These are phyloP conservation scores for Hsuehochloa calcarea DNA, from an alignment of 176 grass and related monocot genomes.

Conservation along the genomic window DNA sequence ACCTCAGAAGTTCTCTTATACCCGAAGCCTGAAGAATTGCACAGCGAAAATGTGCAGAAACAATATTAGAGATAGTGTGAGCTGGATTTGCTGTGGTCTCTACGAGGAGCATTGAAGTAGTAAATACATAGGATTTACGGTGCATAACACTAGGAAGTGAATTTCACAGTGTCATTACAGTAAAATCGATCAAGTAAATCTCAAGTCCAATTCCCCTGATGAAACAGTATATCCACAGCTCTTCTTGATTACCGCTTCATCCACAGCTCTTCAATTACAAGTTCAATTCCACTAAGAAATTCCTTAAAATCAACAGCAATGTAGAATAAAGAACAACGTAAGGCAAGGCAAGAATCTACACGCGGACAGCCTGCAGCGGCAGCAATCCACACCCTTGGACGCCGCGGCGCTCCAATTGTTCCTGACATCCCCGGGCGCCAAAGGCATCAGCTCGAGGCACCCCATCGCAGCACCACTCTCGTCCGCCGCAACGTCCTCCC, in stretches of 20 bases:
- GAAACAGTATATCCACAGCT: neutral
- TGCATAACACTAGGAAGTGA: neutral
- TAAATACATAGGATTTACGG: neutral
- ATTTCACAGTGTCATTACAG: too few species aligned
- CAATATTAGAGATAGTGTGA: neutral
- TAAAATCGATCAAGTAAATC: too few species aligned
- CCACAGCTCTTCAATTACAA: neutral
- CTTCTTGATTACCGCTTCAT: neutral
- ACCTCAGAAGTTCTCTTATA: neutral
- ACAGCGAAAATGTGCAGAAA: neutral
- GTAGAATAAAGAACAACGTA: neutral
- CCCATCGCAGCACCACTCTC: neutral
- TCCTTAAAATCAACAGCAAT: neutral
- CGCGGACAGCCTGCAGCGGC: neutral
- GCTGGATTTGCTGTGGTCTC: neutral
- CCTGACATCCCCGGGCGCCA: neutral
- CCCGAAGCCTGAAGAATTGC: neutral
- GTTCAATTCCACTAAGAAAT: neutral
- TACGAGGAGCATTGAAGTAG: neutral
- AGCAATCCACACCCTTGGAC: neutral
- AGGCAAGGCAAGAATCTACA: slow-evolving; percentile 1
- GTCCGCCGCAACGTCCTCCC: neutral
- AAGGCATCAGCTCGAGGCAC: slow-evolving; percentile 1
- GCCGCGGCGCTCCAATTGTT: neutral
- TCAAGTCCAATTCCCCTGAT: neutral